Conservation (phyloP, 495 filamentous ascomycete species). For the Cudoniella acicularis region DNA sequence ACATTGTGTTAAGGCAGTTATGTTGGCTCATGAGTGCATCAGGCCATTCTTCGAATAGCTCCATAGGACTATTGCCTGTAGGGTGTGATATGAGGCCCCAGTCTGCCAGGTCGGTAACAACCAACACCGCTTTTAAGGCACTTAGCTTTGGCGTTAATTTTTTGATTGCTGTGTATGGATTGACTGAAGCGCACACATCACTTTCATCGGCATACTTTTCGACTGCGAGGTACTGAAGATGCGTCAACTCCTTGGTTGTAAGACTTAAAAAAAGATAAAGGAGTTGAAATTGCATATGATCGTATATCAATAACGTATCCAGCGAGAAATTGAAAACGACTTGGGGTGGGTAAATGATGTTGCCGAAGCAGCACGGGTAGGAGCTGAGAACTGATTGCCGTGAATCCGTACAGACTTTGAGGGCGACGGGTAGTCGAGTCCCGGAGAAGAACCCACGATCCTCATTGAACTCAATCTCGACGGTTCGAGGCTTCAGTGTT, state of each 20-base stretch:
- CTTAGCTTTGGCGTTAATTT: no score
- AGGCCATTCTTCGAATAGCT: no score
- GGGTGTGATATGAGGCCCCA: no score
- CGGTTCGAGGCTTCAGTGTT: constrained; percentile 4
- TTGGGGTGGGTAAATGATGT: background rate
- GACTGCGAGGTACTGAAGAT: constrained; percentile 3
- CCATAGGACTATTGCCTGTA: no score
- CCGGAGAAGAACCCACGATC: constrained; percentile 3
- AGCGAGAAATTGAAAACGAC: constrained; percentile 15
- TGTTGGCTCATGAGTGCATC: no score
- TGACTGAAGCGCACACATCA: no score
- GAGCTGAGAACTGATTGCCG: background rate
- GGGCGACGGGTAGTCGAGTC: background rate
- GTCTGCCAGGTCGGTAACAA: no score
- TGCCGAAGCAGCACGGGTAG: constrained; percentile 17
- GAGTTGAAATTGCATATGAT: background rate
- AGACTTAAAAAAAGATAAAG: background rate
- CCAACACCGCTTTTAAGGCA: no score
- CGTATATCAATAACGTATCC: constrained; percentile 5
- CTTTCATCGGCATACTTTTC: no score
- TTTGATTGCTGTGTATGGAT: no score
- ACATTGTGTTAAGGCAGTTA: no score
- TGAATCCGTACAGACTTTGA: constrained; percentile 7
- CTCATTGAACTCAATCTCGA: background rate
- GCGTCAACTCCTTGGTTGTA: background rate